Evolutionary conservation across 169 alveolate genomes (phyloP).

Genomic region (Plasmodium ovale): DNA sequence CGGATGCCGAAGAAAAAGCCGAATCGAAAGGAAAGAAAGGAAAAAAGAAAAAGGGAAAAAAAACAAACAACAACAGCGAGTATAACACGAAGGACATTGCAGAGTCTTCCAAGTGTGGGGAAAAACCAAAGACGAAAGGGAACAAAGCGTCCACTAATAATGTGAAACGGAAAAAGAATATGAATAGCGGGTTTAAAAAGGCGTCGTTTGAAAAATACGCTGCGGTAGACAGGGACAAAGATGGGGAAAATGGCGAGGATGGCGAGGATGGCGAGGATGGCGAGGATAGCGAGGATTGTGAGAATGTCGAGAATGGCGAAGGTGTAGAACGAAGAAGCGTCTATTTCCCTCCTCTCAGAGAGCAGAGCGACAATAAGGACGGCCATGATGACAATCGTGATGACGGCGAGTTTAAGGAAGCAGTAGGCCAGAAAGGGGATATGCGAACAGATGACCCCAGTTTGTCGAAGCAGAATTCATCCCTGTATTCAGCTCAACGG

Average conservation of each 20-base stretch:
- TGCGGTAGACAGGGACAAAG: background rate
- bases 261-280: background rate
- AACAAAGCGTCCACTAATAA: slow-evolving; percentile 1
- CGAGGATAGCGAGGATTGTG: background rate
- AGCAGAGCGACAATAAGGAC: background rate
- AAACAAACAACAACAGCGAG: background rate
- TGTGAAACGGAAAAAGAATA: slow-evolving; percentile 3
- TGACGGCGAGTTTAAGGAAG: background rate
- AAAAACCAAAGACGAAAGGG: slow-evolving; percentile 11
- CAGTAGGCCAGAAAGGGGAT: background rate
- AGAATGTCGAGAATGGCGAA: background rate
- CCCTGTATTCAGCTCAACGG: background rate
- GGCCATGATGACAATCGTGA: background rate
- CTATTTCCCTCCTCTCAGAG: no score
- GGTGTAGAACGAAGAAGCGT: no score
- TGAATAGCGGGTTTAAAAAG: background rate
- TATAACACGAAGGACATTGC: background rate
- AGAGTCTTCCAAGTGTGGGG: background rate
- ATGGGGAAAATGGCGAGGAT: background rate
- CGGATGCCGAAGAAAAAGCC: background rate
- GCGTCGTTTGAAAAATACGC: slow-evolving; percentile 9
- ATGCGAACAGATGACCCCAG: background rate
- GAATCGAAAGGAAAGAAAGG: background rate
- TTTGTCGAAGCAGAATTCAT: background rate
- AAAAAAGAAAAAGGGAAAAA: slow-evolving; percentile 3